A percentile compares a stretch with the other conserved stretches of the same genome.
phyloP scores from a whole-genome alignment of 2,329 filamentous ascomycete genomes.

The Fusarium coffeatum region DNA sequence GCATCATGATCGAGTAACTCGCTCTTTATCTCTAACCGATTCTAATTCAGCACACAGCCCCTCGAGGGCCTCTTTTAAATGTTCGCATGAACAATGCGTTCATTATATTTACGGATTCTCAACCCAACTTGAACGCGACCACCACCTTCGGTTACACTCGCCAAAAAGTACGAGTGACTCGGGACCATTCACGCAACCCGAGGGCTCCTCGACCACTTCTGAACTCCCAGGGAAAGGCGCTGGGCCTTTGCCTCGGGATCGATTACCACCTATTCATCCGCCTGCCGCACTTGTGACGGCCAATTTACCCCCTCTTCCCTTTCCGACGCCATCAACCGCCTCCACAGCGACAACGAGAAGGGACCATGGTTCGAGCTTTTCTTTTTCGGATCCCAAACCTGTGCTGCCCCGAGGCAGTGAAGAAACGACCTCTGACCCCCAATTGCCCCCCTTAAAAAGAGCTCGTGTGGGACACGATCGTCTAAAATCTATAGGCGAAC shows the following conservation, averaged over 20 bases:
- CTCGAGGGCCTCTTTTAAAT: slow-evolving; percentile 59
- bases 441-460: slow-evolving; percentile 66
- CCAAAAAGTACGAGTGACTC: slow-evolving; percentile 57
- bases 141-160: slow-evolving; percentile 61
- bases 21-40: slow-evolving; percentile 47
- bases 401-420: slow-evolving; percentile 53
- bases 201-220: slow-evolving; percentile 20
- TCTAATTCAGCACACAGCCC: slow-evolving; percentile 7
- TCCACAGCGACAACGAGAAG: slow-evolving; percentile 46
- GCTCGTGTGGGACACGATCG: slow-evolving; percentile 64
- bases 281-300: slow-evolving; percentile 49
- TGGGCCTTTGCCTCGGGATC: slow-evolving; percentile 41
- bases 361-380: slow-evolving; percentile 48
- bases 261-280: slow-evolving; percentile 53
- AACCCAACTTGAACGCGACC: slow-evolving; percentile 62
- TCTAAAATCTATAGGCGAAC: slow-evolving; percentile 68
- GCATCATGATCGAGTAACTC: slow-evolving; percentile 61
- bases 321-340: slow-evolving; percentile 47
- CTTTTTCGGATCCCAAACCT: slow-evolving; percentile 56
- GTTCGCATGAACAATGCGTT: slow-evolving; percentile 65
- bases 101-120: slow-evolving; percentile 70
- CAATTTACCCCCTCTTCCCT: slow-evolving; percentile 47
- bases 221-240: slow-evolving; percentile 27
- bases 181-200: slow-evolving; percentile 53
- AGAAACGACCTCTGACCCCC: slow-evolving; percentile 62